These are phyloP conservation scores for Phytophthora pseudosyringae DNA, from an alignment of 352 stramenopile genomes.

Conservation along the genomic window DNA sequence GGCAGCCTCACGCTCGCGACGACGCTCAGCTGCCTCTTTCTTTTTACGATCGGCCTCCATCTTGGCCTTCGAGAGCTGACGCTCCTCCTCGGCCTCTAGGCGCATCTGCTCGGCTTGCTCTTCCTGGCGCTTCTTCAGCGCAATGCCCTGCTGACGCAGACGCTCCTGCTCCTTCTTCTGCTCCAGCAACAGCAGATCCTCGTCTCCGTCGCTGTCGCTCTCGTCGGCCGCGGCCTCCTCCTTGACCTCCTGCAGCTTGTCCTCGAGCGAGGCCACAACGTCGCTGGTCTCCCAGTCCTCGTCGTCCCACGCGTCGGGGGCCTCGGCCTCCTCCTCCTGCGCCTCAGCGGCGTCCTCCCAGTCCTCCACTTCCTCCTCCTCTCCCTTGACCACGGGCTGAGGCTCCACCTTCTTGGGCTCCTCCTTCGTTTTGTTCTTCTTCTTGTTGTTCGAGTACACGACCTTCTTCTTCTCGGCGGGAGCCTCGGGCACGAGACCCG, in stretches of 20 bases:
- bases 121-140: conserved; percentile 95
- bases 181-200: conserved; percentile 95
- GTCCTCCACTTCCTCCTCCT: conserved; percentile 77
- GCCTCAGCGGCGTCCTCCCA: conserved; percentile 59
- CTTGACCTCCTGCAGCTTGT: conserved; percentile 77
- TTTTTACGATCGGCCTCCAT: conserved; percentile 87
- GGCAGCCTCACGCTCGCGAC: conserved; percentile 70
- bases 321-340: conserved; percentile 58
- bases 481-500: conserved; percentile 83
- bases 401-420: conserved; percentile 41
- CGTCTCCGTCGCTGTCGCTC: conserved; percentile 85
- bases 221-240: conserved; percentile 40
- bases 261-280: conserved; percentile 76
- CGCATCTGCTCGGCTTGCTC: conserved; percentile 80
- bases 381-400: conserved; percentile 47
- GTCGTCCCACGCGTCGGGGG: conserved; percentile 83
- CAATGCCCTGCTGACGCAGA: conserved; percentile 91
- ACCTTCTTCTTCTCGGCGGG: conserved; percentile 89
- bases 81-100: conserved; percentile 64
- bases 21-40: conserved; percentile 73
- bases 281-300: conserved; percentile 86
- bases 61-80: conserved; percentile 85
- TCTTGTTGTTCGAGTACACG: conserved; percentile 93
- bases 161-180: conserved; percentile 95
- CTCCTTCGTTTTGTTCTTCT: conserved; percentile 67